Evolutionary conservation across 2,329 filamentous ascomycete species (phyloP), one percentile per base, ranked within the genome.

Genomic region (Colletotrichum caudatum): DNA sequence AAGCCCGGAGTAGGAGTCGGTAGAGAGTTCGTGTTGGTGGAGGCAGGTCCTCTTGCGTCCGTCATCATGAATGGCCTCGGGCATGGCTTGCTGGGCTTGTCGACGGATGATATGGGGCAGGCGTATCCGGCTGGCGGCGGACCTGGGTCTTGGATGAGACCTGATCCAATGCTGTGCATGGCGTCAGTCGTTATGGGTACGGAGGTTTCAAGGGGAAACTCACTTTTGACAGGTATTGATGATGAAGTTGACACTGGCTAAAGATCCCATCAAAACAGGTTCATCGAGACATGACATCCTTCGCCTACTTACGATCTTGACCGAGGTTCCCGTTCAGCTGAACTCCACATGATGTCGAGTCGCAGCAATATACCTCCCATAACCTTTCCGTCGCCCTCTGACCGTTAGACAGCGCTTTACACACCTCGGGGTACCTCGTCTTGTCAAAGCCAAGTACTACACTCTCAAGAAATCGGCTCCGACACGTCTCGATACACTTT

Each of bases 151-250:
- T 74, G 54, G 9, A 83, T 72, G 7, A 75, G 71, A 6, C 67
- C 62, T 59, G 78, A 77, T 3, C 79, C 80, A 57, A 78, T 76
- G 63, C 81, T 82, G 58, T 12, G 29, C 16, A 35, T 6, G 23
- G 2, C 12, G 65, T 73, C 29, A 69, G 74, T 59, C 50, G 54
- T 46, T 44, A 48, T 9, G 29, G 6, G 44, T 61, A 14, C 5
- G n/a, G 37, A 59, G n/a, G 46, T 37, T 37, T 39, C 23, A 54
- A 9, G 41, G 48, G 51, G 5, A 74, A 50, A 60, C 82, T 78
- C 79, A 88, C 87, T 83, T 84, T 75, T 85, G 81, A 68, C 87
- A 89, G 66, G 80, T 78, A 74, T 84, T 86, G 78, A 88, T 86
- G 69, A 88, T 80, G 76, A 81, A 80, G 74, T 87, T 84, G 64